phyloP scores from a whole-genome alignment of 2,329 filamentous ascomycete genomes.

The Pseudogymnoascus sp. region DNA sequence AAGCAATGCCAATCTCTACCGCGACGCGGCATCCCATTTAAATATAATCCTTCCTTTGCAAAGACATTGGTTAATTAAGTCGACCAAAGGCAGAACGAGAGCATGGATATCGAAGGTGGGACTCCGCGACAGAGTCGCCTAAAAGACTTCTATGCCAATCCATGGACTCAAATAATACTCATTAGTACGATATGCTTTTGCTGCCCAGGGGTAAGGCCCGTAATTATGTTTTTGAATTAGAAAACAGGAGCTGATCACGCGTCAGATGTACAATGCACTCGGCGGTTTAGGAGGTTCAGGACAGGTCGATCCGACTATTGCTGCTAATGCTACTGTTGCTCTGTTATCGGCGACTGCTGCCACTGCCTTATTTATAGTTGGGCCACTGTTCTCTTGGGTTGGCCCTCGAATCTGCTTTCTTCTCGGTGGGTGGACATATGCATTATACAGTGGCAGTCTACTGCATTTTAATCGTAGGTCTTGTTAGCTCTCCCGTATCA shows the following conservation, averaged over 20 bases:
- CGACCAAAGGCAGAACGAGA: background rate
- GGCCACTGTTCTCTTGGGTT: slow-evolving; percentile 37
- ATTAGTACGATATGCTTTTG: slow-evolving; percentile 45
- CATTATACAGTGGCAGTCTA: slow-evolving; percentile 38
- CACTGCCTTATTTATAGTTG: slow-evolving; percentile 38
- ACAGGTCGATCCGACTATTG: slow-evolving; percentile 38
- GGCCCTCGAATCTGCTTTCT: slow-evolving; percentile 38
- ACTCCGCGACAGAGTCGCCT: background rate
- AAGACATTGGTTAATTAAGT: background rate
- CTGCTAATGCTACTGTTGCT: slow-evolving; percentile 41
- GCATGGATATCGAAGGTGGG: background rate
- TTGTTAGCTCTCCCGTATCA: background rate
- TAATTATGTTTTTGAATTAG: slow-evolving; percentile 3
- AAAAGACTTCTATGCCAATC: slow-evolving; percentile 32
- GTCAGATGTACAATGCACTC: slow-evolving; percentile 43
- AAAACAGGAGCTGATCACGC: background rate
- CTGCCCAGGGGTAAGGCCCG: slow-evolving; percentile 35
- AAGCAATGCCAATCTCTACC: background rate
- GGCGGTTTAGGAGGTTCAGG: slow-evolving; percentile 39
- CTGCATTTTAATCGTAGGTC: slow-evolving; percentile 36
- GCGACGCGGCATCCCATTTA: background rate
- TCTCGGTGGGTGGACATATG: slow-evolving; percentile 40
- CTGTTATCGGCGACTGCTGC: slow-evolving; percentile 36
- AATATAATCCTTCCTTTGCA: background rate
- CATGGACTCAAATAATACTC: slow-evolving; percentile 42